These are phyloP conservation scores for Calonectria pseudoreteaudii DNA, from an alignment of 2,329 filamentous ascomycete genomes.

Conservation along the genomic window DNA sequence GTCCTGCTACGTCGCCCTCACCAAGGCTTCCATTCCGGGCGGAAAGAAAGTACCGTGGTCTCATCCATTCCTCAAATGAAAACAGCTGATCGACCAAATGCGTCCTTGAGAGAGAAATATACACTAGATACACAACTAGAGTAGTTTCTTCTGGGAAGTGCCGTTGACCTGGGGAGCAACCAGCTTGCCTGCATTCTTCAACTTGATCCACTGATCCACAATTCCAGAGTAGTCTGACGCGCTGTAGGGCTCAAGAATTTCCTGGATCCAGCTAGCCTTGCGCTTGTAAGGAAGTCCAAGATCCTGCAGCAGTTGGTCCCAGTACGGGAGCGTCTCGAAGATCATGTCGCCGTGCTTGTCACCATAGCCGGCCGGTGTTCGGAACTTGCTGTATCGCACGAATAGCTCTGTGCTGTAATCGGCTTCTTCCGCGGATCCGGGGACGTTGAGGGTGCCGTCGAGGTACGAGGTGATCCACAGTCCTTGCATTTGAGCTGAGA, in stretches of 20 bases:
- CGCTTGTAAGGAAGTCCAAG: neutral
- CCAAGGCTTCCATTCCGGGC: neutral
- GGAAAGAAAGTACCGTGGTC: no score
- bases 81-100: no score
- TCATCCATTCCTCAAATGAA: neutral
- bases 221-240: neutral
- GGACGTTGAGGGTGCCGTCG: neutral
- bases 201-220: neutral
- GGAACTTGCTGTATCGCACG: neutral
- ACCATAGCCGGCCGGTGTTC: neutral
- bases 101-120: no score
- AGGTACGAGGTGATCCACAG: neutral
- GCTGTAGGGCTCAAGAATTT: neutral
- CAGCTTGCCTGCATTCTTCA: neutral
- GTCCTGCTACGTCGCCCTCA: no score
- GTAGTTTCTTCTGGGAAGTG: neutral
- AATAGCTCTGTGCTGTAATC: neutral
- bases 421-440: neutral
- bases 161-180: neutral
- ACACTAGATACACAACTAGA: neutral
- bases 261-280: neutral
- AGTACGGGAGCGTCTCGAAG: neutral
- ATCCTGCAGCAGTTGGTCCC: neutral
- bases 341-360: neutral
- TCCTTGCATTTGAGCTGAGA: neutral